Base-by-base conservation (phyloP, 257 asterid genomes). In the Lycium ferocissimum region DNA sequence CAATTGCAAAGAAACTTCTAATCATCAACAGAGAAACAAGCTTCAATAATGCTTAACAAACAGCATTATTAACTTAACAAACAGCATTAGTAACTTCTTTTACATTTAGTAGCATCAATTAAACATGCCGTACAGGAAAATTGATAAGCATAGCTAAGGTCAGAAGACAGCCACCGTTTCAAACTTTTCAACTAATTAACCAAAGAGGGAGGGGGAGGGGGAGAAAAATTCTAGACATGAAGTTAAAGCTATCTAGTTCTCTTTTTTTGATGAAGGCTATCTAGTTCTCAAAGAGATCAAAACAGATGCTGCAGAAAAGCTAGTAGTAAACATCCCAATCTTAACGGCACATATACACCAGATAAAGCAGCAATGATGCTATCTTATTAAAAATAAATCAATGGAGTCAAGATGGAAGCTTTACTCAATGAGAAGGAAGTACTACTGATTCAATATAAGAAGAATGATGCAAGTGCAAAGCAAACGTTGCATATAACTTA, bases 361-460 rank as follows among this genome's bases (percentile, higher is more conserved):
- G 81, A 76, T 51, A 76, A 22, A 51, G 63, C 63, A 76, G 45
- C 22, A 62, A 76, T 49, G 81, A 76, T 51, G 45, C 63, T 17
- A 22, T 49, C 63, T 6, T 71, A 1, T 43, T 6, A 18, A 2
- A 15, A 38, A 67, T 35, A 20, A 5, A 8, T 3, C 76, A 37
- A 20, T 76, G 81, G 13, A 76, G 81, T 76, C 45, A 51, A 26
- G 81, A 75, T 49, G 59, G 59, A 20, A 51, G 7, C 3, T 13
- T 22, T 12, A 49, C 7, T 51, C 22, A 7, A 47, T 51, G 81
- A 26, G 33, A 51, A 49, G 63, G 45, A 22, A 51, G 81, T 22
- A 51, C 47, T 26, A 26, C 45, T 76, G 4, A 76, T 51, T 26
- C 43, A 62, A 76, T 76, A 51, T 49, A 26, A 76, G 45, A 51